Evolutionary conservation across 306 rosid genomes (phyloP), one percentile per base, ranked within the genome.

Genomic region (Fragaria iinumae): DNA sequence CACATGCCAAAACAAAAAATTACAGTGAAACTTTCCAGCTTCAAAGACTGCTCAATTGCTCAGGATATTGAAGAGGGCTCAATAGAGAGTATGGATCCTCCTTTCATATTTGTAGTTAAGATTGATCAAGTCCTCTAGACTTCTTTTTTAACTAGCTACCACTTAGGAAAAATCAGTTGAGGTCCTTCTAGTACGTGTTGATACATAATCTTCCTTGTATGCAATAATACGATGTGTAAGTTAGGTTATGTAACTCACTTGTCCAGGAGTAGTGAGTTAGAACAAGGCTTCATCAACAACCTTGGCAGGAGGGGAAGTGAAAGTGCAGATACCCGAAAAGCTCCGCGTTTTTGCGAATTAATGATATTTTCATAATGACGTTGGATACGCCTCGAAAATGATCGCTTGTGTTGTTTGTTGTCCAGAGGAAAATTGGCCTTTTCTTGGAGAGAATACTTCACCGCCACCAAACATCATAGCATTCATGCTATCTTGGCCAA

Each of bases 401-500:
- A n/a, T n/a, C n/a, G n/a, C n/a, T n/a, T n/a, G n/a, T n/a, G n/a
- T n/a, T n/a, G n/a, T n/a, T n/a, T n/a, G n/a, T 49, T 80, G 85
- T 74, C 27, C 11, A 68, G 85, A 27, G 67, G 89, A 71, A 41
- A 0, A 20, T 44, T 29, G 50, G 76, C 72, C 53, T 62, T 17
- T 21, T 75, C 73, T 75, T 18, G 80, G 71, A 62, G 71, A 4
- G 65, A 43, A 53, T n/a, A 36, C 29, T 50, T 25, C 75, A 68
- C 47, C 10, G 23, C 32, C 32, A 25, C 81, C 76, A 44, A 69
- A 78, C 80, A 82, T 67, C 65, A 68, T 60, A 80, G 64, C 8
- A 7, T 83, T 79, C 89, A 79, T 74, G 76, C 76, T 84, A 0
- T 80, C 92, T 27, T 91, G 89, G 27, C 91, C 93, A 49, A 91